phyloP scores from a whole-genome alignment of 2,329 filamentous ascomycete genomes.

The Lojkania enalia region DNA sequence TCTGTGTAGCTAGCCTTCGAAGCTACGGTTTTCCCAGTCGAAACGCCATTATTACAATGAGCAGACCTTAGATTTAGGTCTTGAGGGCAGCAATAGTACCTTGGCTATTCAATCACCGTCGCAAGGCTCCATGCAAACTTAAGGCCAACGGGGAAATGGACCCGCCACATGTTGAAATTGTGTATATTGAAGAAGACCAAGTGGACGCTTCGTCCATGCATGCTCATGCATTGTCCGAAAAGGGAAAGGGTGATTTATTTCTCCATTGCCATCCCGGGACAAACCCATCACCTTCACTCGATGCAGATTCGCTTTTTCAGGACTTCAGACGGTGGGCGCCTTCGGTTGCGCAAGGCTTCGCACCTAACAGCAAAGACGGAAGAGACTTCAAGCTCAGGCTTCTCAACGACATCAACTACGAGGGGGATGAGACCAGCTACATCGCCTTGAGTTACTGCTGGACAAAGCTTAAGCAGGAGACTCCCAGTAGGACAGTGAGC shows the following conservation, averaged over 20 bases:
- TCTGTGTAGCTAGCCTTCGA: no score
- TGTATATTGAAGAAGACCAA: slow-evolving; percentile 36
- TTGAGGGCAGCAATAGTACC: no score
- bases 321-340: slow-evolving; percentile 33
- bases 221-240: slow-evolving; percentile 23
- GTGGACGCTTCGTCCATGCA: slow-evolving; percentile 34
- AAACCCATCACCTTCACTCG: slow-evolving; percentile 5
- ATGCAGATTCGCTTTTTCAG: slow-evolving; percentile 28
- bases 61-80: no score
- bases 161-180: slow-evolving; percentile 29
- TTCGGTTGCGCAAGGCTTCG: slow-evolving; percentile 35
- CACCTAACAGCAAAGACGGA: slow-evolving; percentile 25
- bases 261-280: slow-evolving; percentile 15
- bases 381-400: slow-evolving; percentile 43
- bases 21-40: no score
- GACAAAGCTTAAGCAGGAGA: slow-evolving; percentile 34
- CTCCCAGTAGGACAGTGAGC: slow-evolving; percentile 26
- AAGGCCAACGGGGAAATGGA: no score
- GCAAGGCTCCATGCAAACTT: no score
- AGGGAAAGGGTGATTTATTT: slow-evolving; percentile 23
- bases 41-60: no score
- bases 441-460: slow-evolving; percentile 52
- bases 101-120: no score
- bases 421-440: slow-evolving; percentile 42
- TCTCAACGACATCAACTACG: slow-evolving; percentile 40